Base-by-base conservation (phyloP, 345 rosid genomes). In the Boechera stricta region DNA sequence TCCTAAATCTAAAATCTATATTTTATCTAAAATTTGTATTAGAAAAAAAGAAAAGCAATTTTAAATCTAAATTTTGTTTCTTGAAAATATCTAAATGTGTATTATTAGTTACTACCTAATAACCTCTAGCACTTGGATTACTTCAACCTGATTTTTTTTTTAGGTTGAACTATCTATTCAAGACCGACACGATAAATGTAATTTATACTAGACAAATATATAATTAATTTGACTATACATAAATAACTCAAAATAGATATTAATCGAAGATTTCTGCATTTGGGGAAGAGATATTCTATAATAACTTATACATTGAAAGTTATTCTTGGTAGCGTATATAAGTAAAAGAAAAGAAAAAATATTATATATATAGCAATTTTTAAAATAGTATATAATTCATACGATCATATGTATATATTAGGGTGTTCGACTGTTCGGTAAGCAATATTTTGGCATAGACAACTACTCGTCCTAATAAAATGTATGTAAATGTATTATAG, bases 381-480 rank as follows among this genome's bases (percentile, higher is more conserved):
- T 9, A 5, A 59, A 33, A 29, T 0, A 5, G 10, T 39, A 35
- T 24, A 9, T 5, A 59, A 10, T 15, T 61, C 6, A 21, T 64
- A 55, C 18, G 48, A 67, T 52, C 8, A 49, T 16, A 21, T 13
- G 29, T 32, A 15, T 24, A 42, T 10, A 56, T 10, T 4, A 47
- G 41, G 66, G 51, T 47, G 60, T 42, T 52, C 10, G 39, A 28
- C 9, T 47, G 60, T 42, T 52, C 10, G 39, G 35, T 13, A 68
- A 76, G 54, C 48, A 68, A 76, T 7, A 11, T 49, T 18, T 60
- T 49, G 38, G 74, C 63, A 60, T 51, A 38, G 69, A 39, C 58
- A 77, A 45, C 55, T 47, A 70, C 80, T 54, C 66, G 35, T 52
- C 39, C 51, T 8, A 71, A 55, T 16, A 77, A 64, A 64, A 38